Evolutionary conservation across 2,329 filamentous ascomycete genomes (phyloP).

Genomic region (Arthrobotrys sinensis): DNA sequence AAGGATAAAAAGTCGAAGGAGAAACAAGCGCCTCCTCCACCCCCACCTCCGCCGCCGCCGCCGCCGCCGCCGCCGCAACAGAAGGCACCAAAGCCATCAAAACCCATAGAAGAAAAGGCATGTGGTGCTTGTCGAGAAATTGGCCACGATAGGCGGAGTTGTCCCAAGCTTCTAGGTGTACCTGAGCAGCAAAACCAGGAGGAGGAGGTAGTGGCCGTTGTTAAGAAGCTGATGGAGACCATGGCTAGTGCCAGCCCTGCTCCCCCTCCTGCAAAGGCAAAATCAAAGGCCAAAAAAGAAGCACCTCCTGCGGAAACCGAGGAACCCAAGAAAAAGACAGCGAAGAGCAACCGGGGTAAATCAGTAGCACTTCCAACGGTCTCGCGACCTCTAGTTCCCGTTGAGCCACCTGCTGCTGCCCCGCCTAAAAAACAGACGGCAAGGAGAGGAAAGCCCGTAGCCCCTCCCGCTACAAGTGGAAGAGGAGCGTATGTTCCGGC

Average conservation of each 20-base stretch:
- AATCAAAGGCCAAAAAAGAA: constrained; percentile 6
- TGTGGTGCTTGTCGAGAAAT: constrained; percentile 52
- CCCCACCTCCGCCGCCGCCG: constrained; percentile 20
- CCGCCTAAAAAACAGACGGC: constrained; percentile 1
- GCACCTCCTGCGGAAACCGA: not conserved
- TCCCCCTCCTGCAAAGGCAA: not conserved
- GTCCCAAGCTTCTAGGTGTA: constrained; percentile 32
- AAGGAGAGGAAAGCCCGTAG: constrained; percentile 6
- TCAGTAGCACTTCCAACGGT: not conserved
- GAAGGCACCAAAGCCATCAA: constrained; percentile 18
- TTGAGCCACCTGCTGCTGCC: too few relatives aligned
- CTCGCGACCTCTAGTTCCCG: not conserved
- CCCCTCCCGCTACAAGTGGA: not conserved
- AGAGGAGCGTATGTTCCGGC: not conserved
- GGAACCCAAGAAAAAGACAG: not conserved
- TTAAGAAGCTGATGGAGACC: constrained; percentile 28
- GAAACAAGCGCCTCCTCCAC: constrained; percentile 1
- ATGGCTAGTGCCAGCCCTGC: not conserved
- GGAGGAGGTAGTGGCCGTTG: constrained; percentile 15
- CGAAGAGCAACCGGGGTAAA: not conserved
- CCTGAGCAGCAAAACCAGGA: constrained; percentile 9
- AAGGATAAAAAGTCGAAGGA: constrained; percentile 37
- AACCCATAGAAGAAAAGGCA: constrained; percentile 49
- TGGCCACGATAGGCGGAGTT: constrained; percentile 46
- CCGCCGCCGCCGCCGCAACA: constrained; percentile 21